A percentile compares a stretch with the other conserved stretches of the same genome.
These are phyloP conservation scores for Gilbertella persicaria DNA, from an alignment of 371 early-diverging fungal genomes.

Conservation along the genomic window DNA sequence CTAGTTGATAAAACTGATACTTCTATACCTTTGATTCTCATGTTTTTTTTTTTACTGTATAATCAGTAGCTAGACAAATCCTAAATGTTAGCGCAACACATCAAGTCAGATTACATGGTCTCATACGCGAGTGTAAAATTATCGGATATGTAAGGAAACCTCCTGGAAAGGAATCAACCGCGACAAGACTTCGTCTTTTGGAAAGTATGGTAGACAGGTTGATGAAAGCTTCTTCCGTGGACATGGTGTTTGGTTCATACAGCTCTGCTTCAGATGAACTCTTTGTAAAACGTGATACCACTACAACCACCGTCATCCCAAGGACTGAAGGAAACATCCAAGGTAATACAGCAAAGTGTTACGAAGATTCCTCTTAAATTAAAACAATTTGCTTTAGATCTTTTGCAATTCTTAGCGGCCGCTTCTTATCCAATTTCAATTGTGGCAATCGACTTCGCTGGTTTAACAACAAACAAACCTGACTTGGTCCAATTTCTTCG, in stretches of 20 bases:
- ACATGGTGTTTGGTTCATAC: constrained; percentile 17
- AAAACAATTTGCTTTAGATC: no score
- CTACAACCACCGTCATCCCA: constrained; percentile 12
- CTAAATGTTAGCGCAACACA: constrained; percentile 12
- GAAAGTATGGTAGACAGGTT: constrained; percentile 15
- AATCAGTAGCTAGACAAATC: constrained; percentile 12
- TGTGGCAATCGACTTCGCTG: constrained; percentile 12
- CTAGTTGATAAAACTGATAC: constrained; percentile 17
- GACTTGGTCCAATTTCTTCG: constrained; percentile 8
- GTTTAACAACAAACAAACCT: constrained; percentile 6
- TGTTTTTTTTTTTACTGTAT: constrained; percentile 18
- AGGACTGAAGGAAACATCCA: constrained; percentile 12
- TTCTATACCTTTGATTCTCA: constrained; percentile 21
- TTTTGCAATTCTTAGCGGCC: no score
- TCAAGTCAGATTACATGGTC: constrained; percentile 14
- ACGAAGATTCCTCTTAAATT: no score
- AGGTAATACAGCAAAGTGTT: constrained; percentile 13
- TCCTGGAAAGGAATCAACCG: constrained; percentile 15
- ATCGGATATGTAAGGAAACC: constrained; percentile 18
- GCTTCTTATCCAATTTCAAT: constrained; percentile 13
- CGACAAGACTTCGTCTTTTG: constrained; percentile 13
- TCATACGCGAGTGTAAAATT: constrained; percentile 9
- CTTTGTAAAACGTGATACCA: constrained; percentile 15
- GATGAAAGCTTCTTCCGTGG: constrained; percentile 12
- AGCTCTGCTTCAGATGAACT: constrained; percentile 10